Evolutionary conservation across 495 filamentous ascomycete species (phyloP), one percentile per base, ranked within the genome.

Genomic region (Tuber brumale): DNA sequence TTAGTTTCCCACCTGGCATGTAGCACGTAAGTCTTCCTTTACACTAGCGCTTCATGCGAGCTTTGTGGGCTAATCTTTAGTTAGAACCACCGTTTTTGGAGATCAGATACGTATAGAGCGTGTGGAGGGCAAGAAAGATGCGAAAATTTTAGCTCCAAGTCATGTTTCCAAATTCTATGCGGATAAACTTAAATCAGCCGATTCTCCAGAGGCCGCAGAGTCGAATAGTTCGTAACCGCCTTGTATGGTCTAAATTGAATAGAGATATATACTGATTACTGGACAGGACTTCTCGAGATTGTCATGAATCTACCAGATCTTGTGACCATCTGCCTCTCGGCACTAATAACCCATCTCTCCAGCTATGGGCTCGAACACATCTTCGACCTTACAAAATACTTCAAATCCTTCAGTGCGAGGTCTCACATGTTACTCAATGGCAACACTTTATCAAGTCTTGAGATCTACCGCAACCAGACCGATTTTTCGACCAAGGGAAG

Each of bases 381-480:
- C 48, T 97, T 99, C 79, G 92, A 97, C 82, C 84, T 99, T 45
- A 98, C 95, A 12, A 97, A 97, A 77, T 97, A 98, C 82, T 99
- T 99, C 84, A 92, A 98, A 82, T 92, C 94, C 0, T 99, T 99
- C 84, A 97, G 92, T 81, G 92, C 95, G 3, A 87, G 95, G 42
- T 94, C 94, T 21, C 94, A 97, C 80, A 98, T 99, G 95, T 86
- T 98, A 5, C 87, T 99, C 76, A 97, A 97, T 81, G 95, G 94
- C 27, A 99, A 97, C 74, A 99, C 94, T 0, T 82, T 99, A 48
- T 93, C 94, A 21, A 97, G 93, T 81, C 87, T 99, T 21, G 95
- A 99, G 83, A 92, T 99, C 2, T 99, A 97, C 83, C 90, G 94
- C 42, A 99, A 99, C 77, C 90, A 94, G 77, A 98, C 95, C 0